phyloP scores from a whole-genome alignment of 2,329 filamentous ascomycete species.

The Pseudovirgaria hyperparasitica region DNA sequence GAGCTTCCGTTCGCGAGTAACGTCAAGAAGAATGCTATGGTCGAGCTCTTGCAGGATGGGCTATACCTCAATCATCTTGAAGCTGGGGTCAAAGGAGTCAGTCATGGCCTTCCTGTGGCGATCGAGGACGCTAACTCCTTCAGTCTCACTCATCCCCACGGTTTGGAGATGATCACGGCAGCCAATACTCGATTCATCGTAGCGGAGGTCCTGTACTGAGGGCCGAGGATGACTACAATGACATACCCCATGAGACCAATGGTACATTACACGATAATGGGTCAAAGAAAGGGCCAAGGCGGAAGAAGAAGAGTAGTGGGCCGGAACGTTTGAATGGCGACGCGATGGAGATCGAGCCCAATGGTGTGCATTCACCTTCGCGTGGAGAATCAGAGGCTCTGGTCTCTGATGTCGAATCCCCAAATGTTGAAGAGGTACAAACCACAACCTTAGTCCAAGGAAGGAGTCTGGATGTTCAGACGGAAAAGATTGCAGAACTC shows the following conservation, averaged over 20 bases:
- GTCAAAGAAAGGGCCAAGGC: constrained; percentile 17
- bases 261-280: constrained; percentile 18
- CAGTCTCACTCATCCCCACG: constrained; percentile 21
- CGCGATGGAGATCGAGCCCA: constrained; percentile 33
- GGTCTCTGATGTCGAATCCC: constrained; percentile 24
- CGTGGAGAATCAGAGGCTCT: constrained; percentile 22
- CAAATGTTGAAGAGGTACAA: constrained; percentile 23
- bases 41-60: constrained; percentile 51
- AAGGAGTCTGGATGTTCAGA: constrained; percentile 23
- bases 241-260: constrained; percentile 19
- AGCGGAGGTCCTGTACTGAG: constrained; percentile 22
- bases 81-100: constrained; percentile 21
- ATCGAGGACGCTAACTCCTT: constrained; percentile 9
- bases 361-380: constrained; percentile 11
- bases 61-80: constrained; percentile 35
- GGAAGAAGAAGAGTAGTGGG: constrained; percentile 17
- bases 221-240: constrained; percentile 21
- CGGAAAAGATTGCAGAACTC: constrained; percentile 18
- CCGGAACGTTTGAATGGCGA: constrained; percentile 30
- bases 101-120: constrained; percentile 3
- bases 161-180: constrained; percentile 27
- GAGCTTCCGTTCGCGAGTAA: constrained; percentile 46
- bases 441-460: constrained; percentile 27
- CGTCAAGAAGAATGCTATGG: constrained; percentile 45
- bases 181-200: constrained; percentile 24